These are phyloP conservation scores for Cyberlindnera xishuangbannaensis DNA, from an alignment of 805 yeast genomes.

Conservation along the genomic window DNA sequence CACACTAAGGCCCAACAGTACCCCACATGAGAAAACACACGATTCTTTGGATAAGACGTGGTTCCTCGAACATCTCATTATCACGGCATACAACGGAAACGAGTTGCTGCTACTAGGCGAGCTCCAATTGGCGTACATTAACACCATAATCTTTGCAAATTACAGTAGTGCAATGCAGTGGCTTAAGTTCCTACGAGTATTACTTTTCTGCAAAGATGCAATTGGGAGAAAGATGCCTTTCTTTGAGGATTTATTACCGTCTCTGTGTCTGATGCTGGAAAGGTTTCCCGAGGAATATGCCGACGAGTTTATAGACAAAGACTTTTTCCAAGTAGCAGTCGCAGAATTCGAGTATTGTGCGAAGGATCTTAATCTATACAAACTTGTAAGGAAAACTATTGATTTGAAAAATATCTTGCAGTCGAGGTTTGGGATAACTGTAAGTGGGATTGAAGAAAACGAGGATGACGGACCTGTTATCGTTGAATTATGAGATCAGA, in stretches of 20 bases:
- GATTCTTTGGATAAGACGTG: constrained; percentile 58
- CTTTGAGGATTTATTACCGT: constrained; percentile 27
- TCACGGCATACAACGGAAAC: constrained; percentile 26
- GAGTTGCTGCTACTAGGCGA: constrained; percentile 40
- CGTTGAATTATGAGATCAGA: constrained; percentile 15
- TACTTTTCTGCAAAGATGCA: constrained; percentile 31
- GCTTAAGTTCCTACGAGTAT: constrained; percentile 43
- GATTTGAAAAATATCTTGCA: constrained; percentile 13
- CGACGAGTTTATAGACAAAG: constrained; percentile 27
- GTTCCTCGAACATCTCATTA: constrained; percentile 37
- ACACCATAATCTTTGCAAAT: constrained; percentile 51
- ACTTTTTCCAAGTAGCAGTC: constrained; percentile 16
- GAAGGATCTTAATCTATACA: constrained; percentile 18
- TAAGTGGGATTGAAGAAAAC: constrained; percentile 11
- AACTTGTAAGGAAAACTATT: constrained; percentile 11
- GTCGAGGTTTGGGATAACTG: constrained; percentile 14
- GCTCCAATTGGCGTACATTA: constrained; percentile 44
- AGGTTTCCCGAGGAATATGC: constrained; percentile 39
- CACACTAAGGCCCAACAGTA: constrained; percentile 32
- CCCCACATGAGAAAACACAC: constrained; percentile 38
- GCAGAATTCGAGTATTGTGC: constrained; percentile 23
- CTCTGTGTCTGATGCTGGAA: constrained; percentile 33
- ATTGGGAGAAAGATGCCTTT: constrained; percentile 24
- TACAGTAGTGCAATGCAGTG: constrained; percentile 61
- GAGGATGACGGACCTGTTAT: constrained; percentile 25